Evolutionary conservation across 495 filamentous ascomycete species (phyloP).

Genomic region (Xylaria palmicola): DNA sequence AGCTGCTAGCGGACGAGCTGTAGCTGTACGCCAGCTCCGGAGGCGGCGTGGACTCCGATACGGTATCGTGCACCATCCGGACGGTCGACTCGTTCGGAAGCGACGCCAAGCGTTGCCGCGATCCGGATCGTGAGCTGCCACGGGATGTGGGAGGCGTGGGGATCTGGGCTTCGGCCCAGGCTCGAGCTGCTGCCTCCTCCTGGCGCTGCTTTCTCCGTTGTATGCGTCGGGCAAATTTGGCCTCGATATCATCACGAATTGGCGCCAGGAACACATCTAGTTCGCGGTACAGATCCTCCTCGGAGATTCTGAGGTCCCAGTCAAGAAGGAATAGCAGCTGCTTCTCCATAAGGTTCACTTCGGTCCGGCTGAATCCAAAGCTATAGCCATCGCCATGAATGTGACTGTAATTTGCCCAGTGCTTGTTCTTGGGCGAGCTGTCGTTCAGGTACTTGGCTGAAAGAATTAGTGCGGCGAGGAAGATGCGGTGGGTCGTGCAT

Average conservation of each 20-base stretch:
- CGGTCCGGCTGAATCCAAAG: conserved; percentile 89
- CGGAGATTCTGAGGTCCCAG: conserved; percentile 83
- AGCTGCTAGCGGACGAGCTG: conserved; percentile 41
- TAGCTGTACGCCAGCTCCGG: conserved; percentile 39
- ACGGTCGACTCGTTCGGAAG: conserved; percentile 29
- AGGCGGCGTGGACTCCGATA: conserved; percentile 32
- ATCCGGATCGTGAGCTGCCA: conserved; percentile 39
- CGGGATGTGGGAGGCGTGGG: conserved; percentile 41
- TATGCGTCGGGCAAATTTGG: conserved; percentile 41
- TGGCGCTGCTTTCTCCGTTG: conserved; percentile 39
- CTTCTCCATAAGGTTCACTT: conserved; percentile 99
- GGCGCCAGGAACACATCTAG: conserved; percentile 86
- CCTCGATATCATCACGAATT: conserved; percentile 57
- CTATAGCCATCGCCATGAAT: conserved; percentile 61
- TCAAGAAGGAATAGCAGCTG: conserved; percentile 91
- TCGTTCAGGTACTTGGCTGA: conserved; percentile 98
- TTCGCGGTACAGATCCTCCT: conserved; percentile 81
- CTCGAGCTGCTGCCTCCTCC: conserved; percentile 25
- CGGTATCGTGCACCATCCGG: conserved; percentile 27
- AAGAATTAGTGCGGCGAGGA: conserved; percentile 86
- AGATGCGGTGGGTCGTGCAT: conserved; percentile 97
- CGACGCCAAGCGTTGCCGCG: conserved; percentile 27
- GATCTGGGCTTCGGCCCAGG: conserved; percentile 23
- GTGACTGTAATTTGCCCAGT: conserved; percentile 94
- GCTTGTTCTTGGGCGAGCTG: conserved; percentile 99